Conservation (phyloP, 768 basidiomycete species). For the Mrakia hoshinonis region DNA sequence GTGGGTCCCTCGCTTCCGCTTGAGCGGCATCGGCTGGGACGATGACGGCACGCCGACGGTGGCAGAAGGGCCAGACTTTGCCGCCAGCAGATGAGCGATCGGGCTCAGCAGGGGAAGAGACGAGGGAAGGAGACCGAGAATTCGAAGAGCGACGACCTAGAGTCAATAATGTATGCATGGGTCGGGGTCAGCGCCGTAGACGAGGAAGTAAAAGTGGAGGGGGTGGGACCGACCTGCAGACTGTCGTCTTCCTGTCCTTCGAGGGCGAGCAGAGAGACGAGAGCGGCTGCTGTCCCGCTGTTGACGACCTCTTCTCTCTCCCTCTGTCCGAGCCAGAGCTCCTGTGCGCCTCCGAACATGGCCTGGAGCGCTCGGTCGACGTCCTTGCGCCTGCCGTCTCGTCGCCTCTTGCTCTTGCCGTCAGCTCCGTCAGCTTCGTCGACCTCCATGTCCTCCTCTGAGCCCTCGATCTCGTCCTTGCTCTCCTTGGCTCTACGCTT, state of each 20-base stretch:
- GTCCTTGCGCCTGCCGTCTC: neutral
- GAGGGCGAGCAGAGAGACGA: neutral
- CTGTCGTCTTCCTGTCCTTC: neutral
- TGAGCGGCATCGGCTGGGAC: neutral
- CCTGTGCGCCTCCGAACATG: neutral
- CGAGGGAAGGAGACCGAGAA: constrained; percentile 17
- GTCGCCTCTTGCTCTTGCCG: neutral
- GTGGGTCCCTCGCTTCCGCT: constrained; percentile 23
- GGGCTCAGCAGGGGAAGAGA: constrained; percentile 20
- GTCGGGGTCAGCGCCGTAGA: neutral
- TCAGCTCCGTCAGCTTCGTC: constrained; percentile 12
- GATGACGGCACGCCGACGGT: neutral
- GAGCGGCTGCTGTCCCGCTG: neutral
- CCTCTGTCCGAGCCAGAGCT: neutral
- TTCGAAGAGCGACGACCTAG: constrained; percentile 11
- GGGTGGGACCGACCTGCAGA: neutral
- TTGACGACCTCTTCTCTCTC: constrained; percentile 12
- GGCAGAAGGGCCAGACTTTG: neutral
- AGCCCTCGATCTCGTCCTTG: neutral
- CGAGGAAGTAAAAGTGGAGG: neutral
- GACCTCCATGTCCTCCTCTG: neutral
- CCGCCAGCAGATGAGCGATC: constrained; percentile 17
- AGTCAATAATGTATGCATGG: neutral
- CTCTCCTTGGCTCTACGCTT: constrained; percentile 13
- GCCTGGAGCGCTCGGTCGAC: neutral